Conservation (phyloP, 306 rosid species). For the Prunus persica region Prunus_persica_NCBIv2 NC_034014.1:25695001-25695500, state of each 20-base stretch:
- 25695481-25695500: slow-evolving; percentile 44
- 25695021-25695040: too few relatives aligned
- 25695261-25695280: slow-evolving; percentile 10
- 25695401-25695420: slow-evolving; percentile 44
- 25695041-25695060: too few relatives aligned
- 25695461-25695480: slow-evolving; percentile 55
- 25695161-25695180: neutral
- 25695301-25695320: slow-evolving; percentile 40
- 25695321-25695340: slow-evolving; percentile 34
- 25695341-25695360: slow-evolving; percentile 33
- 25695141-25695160: neutral
- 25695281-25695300: slow-evolving; percentile 19
- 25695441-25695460: slow-evolving; percentile 64
- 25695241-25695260: neutral
- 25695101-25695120: neutral
- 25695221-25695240: neutral
- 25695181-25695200: neutral
- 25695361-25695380: slow-evolving; percentile 21
- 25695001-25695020: too few relatives aligned
- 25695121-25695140: neutral
- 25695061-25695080: too few relatives aligned
- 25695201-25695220: too few relatives aligned
- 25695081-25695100: neutral
- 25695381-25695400: slow-evolving; percentile 28
- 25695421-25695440: slow-evolving; percentile 39